phyloP scores from a whole-genome alignment of 495 filamentous ascomycete genomes.

The Astrothelium macrocarpum region DNA sequence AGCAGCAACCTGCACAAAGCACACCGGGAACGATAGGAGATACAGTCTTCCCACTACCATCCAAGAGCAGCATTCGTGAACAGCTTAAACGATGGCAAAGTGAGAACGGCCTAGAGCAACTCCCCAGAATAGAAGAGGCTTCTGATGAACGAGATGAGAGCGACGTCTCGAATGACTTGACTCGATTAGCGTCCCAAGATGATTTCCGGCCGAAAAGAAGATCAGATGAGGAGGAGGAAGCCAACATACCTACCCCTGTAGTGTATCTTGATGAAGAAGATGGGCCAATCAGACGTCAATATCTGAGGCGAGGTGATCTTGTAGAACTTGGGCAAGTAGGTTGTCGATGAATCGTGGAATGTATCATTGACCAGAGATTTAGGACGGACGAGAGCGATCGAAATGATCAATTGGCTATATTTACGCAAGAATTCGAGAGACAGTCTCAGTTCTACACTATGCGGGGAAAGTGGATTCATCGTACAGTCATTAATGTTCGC shows the following conservation, averaged over 20 bases:
- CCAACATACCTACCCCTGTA: slow-evolving; percentile 4
- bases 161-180: slow-evolving; percentile 18
- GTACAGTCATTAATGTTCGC: slow-evolving; percentile 35
- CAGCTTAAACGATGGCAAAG: slow-evolving; percentile 32
- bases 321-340: slow-evolving; percentile 43
- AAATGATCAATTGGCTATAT: background rate
- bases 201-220: slow-evolving; percentile 6
- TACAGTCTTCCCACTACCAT: background rate
- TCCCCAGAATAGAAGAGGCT: slow-evolving; percentile 14
- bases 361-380: background rate
- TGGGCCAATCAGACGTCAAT: slow-evolving; percentile 11
- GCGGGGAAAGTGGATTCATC: slow-evolving; percentile 63
- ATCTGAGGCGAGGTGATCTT: slow-evolving; percentile 60
- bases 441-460: slow-evolving; percentile 64
- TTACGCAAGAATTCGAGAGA: slow-evolving; percentile 38
- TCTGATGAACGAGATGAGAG: background rate
- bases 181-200: slow-evolving; percentile 14
- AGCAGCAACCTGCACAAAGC: background rate
- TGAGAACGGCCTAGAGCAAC: slow-evolving; percentile 20
- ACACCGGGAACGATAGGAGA: background rate
- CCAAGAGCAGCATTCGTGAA: slow-evolving; percentile 24
- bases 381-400: background rate
- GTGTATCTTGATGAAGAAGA: slow-evolving; percentile 12
- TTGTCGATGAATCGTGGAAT: too few relatives aligned
- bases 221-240: slow-evolving; percentile 14